A percentile compares a stretch with the other conserved stretches of the same genome.
phyloP scores from a whole-genome alignment of 2,329 filamentous ascomycete species.

The Fusarium piperis region DNA sequence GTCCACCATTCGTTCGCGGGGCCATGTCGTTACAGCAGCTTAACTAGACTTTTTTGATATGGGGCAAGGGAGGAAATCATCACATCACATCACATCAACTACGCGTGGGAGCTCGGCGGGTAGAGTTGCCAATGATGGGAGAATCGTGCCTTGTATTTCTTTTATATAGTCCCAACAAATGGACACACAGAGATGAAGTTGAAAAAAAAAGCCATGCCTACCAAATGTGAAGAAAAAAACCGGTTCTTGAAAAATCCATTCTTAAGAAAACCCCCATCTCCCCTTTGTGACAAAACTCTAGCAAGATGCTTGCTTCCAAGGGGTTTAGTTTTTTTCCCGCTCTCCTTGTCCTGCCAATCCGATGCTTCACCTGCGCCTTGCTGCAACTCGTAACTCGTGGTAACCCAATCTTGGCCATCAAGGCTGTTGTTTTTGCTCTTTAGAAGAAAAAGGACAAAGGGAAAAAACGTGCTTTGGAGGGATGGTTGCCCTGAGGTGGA shows the following conservation, averaged over 20 bases:
- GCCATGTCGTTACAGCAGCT: slow-evolving; percentile 33
- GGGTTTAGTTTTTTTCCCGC: slow-evolving; percentile 6
- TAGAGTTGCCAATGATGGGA: slow-evolving; percentile 11
- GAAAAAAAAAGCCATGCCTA: slow-evolving; percentile 10
- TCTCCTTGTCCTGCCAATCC: slow-evolving; percentile 18
- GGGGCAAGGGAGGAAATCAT: slow-evolving; percentile 9
- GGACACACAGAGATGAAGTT: slow-evolving; percentile 19
- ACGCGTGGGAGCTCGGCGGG: background rate
- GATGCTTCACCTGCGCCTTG: slow-evolving; percentile 37
- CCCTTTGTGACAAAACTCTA: slow-evolving; percentile 31
- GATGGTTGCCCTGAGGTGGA: slow-evolving; percentile 15
- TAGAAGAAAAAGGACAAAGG: slow-evolving; percentile 37
- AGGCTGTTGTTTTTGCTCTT: slow-evolving; percentile 19
- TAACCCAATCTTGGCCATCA: slow-evolving; percentile 30
- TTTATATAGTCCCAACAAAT: slow-evolving; percentile 10
- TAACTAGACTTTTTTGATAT: slow-evolving; percentile 19
- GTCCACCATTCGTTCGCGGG: slow-evolving; percentile 38
- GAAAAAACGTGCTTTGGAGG: slow-evolving; percentile 13
- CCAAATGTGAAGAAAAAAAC: background rate
- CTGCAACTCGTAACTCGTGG: slow-evolving; percentile 33
- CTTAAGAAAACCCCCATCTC: slow-evolving; percentile 6
- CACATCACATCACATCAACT: slow-evolving; percentile 1
- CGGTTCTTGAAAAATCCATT: background rate
- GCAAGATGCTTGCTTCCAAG: slow-evolving; percentile 19
- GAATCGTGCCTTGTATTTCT: slow-evolving; percentile 20